Base-by-base conservation (phyloP, 2,329 filamentous ascomycete genomes). In the Byssothecium circinans region DNA sequence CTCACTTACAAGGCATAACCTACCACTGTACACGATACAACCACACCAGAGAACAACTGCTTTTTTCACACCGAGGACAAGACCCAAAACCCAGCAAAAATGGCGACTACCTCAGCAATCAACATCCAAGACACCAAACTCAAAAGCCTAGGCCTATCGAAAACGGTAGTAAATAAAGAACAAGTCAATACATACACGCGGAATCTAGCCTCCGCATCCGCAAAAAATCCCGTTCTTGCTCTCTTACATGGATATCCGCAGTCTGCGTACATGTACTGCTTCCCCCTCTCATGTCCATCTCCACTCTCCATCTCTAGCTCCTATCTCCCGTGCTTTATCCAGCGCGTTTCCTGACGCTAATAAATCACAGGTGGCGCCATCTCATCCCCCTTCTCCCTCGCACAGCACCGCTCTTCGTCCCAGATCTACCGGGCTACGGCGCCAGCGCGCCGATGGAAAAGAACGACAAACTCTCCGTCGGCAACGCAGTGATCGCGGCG, bases 361-460 rank as follows among this genome's bases (percentile, higher is more conserved):
- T 10, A 35, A 34, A 34, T 34, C 32, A 3, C 18, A 67, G 66
- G 55, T 68, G 65, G 65, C 59, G 66, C 5, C 63, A 68, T 34
- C 29, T 69, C 2, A 61, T 70, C n/a, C 59, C 62, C 1, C 55
- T 65, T 2, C 60, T 70, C 3, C 59, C 64, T 10, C 18, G 53
- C 10, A 38, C 56, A 2, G 49, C 58, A 5, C 63, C 66, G 2
- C 50, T 70, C 30, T 69, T 68, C 41, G 53, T 52, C 3, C 54
- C 66, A 1, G 65, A 70, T 35, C 58, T 69, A 1, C 64, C 66
- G 8, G 66, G 66, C 39, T 68, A 70, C 38, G 66, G 67, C 12
- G 53, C 52, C 22, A 66, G 61, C 36, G 51, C 57, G 3, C 52
- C 62, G 1, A 62, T 65, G 3, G 22, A 50, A 12, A 36, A 54